These are phyloP conservation scores for Gardenia jasminoides DNA, from an alignment of 257 asterid genomes.

Conservation along the genomic window DNA sequence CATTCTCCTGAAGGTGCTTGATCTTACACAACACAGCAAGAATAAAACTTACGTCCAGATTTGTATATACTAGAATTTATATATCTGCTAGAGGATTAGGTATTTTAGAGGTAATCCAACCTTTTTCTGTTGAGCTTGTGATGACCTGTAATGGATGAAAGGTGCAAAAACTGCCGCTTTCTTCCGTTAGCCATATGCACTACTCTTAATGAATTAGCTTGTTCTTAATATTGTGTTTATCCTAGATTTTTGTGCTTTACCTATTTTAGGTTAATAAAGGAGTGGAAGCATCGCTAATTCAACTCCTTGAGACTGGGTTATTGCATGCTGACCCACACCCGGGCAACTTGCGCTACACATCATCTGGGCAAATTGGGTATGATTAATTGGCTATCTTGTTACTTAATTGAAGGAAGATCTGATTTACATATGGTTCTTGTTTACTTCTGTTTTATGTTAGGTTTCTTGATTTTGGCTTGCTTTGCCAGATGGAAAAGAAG, in stretches of 20 bases:
- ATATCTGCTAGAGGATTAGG: background rate
- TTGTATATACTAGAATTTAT: background rate
- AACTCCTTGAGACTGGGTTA: conserved; percentile 94
- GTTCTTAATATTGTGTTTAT: conserved; percentile 13
- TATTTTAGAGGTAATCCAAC: background rate
- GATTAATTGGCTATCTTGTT: conserved; percentile 16
- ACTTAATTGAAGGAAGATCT: conserved; percentile 14
- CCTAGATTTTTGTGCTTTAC: conserved; percentile 20
- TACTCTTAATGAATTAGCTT: background rate
- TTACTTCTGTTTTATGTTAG: conserved; percentile 32
- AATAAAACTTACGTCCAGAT: background rate
- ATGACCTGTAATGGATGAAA: background rate
- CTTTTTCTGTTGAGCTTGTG: background rate
- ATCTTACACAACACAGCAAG: background rate
- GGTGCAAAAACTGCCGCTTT: background rate
- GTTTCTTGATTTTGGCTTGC: conserved; percentile 95
- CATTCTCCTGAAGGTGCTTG: background rate
- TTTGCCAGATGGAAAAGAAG: conserved; percentile 94
- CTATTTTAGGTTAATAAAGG: conserved; percentile 79
- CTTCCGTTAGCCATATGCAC: conserved; percentile 6
- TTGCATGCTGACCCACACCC: conserved; percentile 99
- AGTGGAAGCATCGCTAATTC: conserved; percentile 85
- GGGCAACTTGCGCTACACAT: conserved; percentile 75
- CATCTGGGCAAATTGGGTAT: conserved; percentile 87
- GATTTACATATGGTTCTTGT: conserved; percentile 18